phyloP scores from a whole-genome alignment of 2,329 filamentous ascomycete species.

The Diaporthe sp. region DNA sequence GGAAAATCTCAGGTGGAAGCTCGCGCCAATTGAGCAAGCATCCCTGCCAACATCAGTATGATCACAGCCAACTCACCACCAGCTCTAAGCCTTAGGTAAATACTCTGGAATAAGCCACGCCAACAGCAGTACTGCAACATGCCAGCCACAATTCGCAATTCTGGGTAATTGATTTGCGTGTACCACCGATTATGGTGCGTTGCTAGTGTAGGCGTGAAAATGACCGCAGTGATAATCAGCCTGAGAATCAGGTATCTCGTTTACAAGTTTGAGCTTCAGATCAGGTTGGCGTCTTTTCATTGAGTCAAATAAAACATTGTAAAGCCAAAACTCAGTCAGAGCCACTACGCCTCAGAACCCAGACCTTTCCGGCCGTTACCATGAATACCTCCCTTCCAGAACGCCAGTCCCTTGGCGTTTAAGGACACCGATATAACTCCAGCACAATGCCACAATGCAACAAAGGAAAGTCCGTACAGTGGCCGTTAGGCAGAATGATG shows the following conservation, averaged over 20 bases:
- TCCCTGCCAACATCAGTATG: constrained; percentile 12
- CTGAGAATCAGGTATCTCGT: neutral
- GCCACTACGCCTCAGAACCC: neutral
- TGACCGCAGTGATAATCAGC: neutral
- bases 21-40: constrained; percentile 16
- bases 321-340: neutral
- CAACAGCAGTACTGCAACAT: neutral
- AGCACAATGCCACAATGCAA: constrained; percentile 29
- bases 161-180: neutral
- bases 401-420: constrained; percentile 16
- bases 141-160: neutral
- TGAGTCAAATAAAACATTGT: neutral
- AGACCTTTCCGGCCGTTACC: constrained; percentile 1
- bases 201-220: too few relatives aligned
- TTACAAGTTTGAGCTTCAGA: neutral
- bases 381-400: constrained; percentile 7
- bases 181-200: too few relatives aligned
- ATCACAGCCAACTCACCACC: neutral
- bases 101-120: neutral
- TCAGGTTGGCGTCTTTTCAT: neutral
- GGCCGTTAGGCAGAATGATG: neutral
- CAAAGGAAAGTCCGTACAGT: constrained; percentile 13
- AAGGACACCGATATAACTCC: constrained; percentile 20
- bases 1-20: constrained; percentile 26
- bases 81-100: neutral